Conservation (phyloP, 441 rosid species). For the Bocquillonia castaneifolia region DNA sequence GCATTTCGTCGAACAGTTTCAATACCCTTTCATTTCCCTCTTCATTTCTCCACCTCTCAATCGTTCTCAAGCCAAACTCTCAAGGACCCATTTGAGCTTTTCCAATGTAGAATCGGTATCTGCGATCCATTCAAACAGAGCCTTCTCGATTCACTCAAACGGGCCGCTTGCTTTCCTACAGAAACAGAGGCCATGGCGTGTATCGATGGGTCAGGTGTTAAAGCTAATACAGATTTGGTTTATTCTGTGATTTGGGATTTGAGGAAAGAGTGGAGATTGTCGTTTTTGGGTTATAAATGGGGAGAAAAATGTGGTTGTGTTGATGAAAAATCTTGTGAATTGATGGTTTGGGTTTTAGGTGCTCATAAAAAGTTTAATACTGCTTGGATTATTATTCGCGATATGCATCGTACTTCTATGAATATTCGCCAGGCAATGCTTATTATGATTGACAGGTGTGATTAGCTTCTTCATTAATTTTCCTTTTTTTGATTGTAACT, state of each 20-base stretch:
- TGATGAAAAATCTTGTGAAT: slow-evolving; percentile 45
- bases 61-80: slow-evolving; percentile 32
- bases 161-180: slow-evolving; percentile 37
- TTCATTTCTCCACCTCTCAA: slow-evolving; percentile 23
- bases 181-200: slow-evolving; percentile 53
- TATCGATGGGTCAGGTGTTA: slow-evolving; percentile 43
- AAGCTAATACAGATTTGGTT: slow-evolving; percentile 37
- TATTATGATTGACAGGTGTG: slow-evolving; percentile 75
- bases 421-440: slow-evolving; percentile 60
- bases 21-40: slow-evolving; percentile 17
- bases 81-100: slow-evolving; percentile 26
- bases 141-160: slow-evolving; percentile 39
- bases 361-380: slow-evolving; percentile 59
- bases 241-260: slow-evolving; percentile 57
- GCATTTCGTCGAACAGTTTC: slow-evolving; percentile 51
- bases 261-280: slow-evolving; percentile 61
- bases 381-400: slow-evolving; percentile 78
- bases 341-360: slow-evolving; percentile 69
- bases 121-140: slow-evolving; percentile 21
- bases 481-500: not conserved
- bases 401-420: slow-evolving; percentile 44
- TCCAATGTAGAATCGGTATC: not conserved
- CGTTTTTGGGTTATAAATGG: slow-evolving; percentile 70
- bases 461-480: not conserved
- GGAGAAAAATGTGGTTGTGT: slow-evolving; percentile 46